Evolutionary conservation across 192 early-diverging fungal genomes (phyloP).

Genomic region (Backusella parvicylindrica): DNA sequence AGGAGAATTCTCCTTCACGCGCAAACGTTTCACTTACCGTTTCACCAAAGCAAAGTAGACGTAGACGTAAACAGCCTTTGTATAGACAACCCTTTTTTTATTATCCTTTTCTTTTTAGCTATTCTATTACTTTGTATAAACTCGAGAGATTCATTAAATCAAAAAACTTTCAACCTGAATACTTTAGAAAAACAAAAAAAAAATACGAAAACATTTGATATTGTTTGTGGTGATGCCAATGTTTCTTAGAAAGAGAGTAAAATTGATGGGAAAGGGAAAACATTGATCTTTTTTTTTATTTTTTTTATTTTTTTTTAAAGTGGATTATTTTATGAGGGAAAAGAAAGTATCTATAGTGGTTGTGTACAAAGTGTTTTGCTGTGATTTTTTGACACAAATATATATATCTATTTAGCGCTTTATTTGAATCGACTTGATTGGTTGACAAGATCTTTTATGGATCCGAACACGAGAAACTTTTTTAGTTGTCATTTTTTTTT

Average conservation of each 20-base stretch:
- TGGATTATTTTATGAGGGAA: background rate
- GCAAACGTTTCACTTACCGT: conserved; percentile 79
- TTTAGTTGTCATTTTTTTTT: conserved; percentile 4
- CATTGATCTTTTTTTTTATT: background rate
- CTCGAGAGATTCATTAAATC: background rate
- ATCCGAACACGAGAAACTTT: conserved; percentile 4
- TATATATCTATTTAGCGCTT: background rate
- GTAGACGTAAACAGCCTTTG: conserved; percentile 34
- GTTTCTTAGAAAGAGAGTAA: background rate
- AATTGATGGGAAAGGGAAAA: background rate
- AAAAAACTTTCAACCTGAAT: background rate
- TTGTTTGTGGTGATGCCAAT: background rate
- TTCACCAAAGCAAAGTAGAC: conserved; percentile 73
- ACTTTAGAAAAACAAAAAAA: background rate
- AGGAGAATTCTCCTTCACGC: conserved; percentile 91
- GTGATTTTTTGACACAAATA: background rate
- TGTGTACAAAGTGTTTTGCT: background rate
- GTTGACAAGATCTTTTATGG: background rate
- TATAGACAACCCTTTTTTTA: background rate
- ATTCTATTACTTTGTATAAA: background rate
- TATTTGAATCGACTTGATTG: background rate
- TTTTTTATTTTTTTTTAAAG: background rate
- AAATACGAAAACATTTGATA: background rate
- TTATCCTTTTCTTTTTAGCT: background rate
- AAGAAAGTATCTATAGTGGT: background rate